Evolutionary conservation across 2,329 filamentous ascomycete species (phyloP).

Genomic region (Neospermospora avenae): DNA sequence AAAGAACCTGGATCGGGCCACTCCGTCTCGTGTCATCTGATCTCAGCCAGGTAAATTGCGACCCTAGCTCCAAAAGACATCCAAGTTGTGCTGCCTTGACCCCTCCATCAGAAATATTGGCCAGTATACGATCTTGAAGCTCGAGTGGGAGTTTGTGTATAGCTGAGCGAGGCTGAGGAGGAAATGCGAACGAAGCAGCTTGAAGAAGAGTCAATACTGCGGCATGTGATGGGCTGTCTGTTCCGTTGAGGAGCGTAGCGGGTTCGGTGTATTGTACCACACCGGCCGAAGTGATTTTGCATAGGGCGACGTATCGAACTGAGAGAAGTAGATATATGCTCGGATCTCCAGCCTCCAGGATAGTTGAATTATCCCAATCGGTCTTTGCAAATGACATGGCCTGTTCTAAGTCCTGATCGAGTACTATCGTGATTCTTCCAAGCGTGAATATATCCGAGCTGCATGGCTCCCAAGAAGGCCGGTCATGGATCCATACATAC

Average conservation of each 20-base stretch:
- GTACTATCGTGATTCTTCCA: neutral
- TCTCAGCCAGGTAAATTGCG: neutral
- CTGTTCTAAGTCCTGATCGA: neutral
- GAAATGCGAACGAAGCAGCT: neutral
- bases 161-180: neutral
- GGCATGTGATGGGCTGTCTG: neutral
- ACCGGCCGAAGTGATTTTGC: neutral
- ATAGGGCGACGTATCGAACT: neutral
- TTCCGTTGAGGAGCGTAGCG: neutral
- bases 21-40: neutral
- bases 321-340: neutral
- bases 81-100: slow-evolving; percentile 14
- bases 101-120: slow-evolving; percentile 9
- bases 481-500: neutral
- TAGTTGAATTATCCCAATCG: too few relatives aligned
- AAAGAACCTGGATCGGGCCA: neutral
- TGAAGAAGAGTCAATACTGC: neutral
- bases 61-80: slow-evolving; percentile 5
- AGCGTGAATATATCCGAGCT: neutral
- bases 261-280: neutral
- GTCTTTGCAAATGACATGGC: neutral
- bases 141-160: slow-evolving; percentile 15
- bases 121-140: slow-evolving; percentile 16
- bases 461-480: neutral
- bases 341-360: too few relatives aligned